Evolutionary conservation across 805 yeast genomes (phyloP).

Genomic region (Candida khao-thaluensis): DNA sequence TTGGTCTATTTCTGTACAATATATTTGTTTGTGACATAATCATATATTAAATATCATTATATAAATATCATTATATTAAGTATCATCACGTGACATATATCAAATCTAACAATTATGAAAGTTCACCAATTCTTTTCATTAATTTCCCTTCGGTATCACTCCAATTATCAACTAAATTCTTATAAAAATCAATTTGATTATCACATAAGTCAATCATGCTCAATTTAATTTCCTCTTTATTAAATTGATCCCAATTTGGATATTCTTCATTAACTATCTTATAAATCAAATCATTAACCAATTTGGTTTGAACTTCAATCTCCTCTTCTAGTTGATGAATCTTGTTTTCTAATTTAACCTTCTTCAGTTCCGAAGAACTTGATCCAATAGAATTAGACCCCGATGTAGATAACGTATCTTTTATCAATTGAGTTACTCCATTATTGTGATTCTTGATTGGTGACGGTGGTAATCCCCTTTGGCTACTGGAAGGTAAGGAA

Average conservation of each 20-base stretch:
- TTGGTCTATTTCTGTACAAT: too few relatives aligned
- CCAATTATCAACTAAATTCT: conserved; percentile 70
- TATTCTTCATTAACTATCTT: conserved; percentile 51
- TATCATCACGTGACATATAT: too few relatives aligned
- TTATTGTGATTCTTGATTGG: conserved; percentile 28
- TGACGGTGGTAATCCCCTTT: conserved; percentile 28
- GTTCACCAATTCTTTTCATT: conserved; percentile 24
- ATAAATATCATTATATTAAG: too few relatives aligned
- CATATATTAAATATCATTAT: too few relatives aligned
- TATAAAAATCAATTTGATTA: conserved; percentile 71
- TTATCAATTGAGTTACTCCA: conserved; percentile 43
- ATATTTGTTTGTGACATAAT: too few relatives aligned
- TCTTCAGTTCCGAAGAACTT: conserved; percentile 43
- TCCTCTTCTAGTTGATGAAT: conserved; percentile 47
- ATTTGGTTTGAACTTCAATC: conserved; percentile 39
- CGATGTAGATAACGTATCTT: conserved; percentile 51
- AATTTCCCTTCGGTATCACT: conserved; percentile 47
- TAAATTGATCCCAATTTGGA: conserved; percentile 73
- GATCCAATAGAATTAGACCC: conserved; percentile 42
- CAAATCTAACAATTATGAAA: conserved; percentile 6
- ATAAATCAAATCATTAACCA: conserved; percentile 47
- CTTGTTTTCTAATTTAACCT: conserved; percentile 41
- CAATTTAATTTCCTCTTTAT: conserved; percentile 70
- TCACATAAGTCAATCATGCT: conserved; percentile 74
- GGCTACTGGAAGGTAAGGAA: conserved; percentile 17